These are phyloP conservation scores for Cladophialophora exuberans DNA, from an alignment of 2,329 filamentous ascomycete species.

Conservation along the genomic window DNA sequence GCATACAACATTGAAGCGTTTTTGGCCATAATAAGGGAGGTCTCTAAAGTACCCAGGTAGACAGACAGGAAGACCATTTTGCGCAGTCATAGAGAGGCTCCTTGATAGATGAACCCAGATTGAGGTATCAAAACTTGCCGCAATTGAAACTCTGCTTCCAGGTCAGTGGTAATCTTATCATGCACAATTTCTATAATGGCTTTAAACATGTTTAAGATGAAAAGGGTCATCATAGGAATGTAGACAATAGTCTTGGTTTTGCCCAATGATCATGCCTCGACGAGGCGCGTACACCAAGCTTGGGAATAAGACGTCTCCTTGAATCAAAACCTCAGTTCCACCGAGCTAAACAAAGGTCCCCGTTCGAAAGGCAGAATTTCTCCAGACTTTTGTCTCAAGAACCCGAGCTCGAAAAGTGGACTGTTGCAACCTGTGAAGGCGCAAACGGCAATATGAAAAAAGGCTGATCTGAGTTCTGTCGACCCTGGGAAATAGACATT, in stretches of 20 bases:
- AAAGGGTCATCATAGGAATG: no score
- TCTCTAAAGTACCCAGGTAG: no score
- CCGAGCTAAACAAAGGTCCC: conserved; percentile 23
- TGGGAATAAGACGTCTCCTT: conserved; percentile 34
- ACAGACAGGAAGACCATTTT: no score
- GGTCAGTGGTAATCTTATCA: no score
- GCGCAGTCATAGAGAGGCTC: no score
- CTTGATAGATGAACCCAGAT: no score
- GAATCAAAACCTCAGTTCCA: conserved; percentile 25
- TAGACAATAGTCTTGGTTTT: conserved; percentile 33
- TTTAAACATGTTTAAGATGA: no score
- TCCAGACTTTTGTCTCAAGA: conserved; percentile 19
- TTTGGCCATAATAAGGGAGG: not conserved
- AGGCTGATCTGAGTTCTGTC: conserved; percentile 31
- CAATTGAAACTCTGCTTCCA: not conserved
- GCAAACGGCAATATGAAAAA: conserved; percentile 17
- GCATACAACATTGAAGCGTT: conserved; percentile 10
- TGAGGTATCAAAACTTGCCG: no score
- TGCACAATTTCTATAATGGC: no score
- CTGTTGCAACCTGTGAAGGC: conserved; percentile 6
- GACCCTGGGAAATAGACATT: conserved; percentile 29
- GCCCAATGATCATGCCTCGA: conserved; percentile 32
- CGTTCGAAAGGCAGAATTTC: conserved; percentile 15
- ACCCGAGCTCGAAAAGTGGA: conserved; percentile 23
- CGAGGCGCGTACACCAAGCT: conserved; percentile 31